A percentile compares a stretch with the other conserved stretches of the same genome.
phyloP scores from a whole-genome alignment of 2,329 filamentous ascomycete species.

The Aspergillus tubingensis region DNA sequence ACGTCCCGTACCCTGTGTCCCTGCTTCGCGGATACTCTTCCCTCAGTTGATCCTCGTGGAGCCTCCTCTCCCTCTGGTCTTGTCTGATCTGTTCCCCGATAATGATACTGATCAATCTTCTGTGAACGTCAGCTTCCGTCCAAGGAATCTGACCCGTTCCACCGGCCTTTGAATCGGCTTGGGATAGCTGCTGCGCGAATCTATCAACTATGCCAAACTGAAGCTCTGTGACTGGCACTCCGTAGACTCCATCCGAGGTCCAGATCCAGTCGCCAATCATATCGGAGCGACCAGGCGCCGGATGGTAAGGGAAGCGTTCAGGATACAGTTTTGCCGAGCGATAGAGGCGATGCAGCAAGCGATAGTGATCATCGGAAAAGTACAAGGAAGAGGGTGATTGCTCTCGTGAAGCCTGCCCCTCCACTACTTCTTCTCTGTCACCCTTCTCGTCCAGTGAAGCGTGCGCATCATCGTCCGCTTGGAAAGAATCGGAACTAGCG shows the following conservation, averaged over 20 bases:
- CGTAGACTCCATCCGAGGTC: slow-evolving; percentile 44
- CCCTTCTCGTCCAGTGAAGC: slow-evolving; percentile 4
- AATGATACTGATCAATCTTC: slow-evolving; percentile 49
- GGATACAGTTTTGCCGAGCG: slow-evolving; percentile 40
- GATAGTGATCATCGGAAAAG: slow-evolving; percentile 46
- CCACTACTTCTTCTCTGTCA: slow-evolving; percentile 15
- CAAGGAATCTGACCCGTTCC: slow-evolving; percentile 44
- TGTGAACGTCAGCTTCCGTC: slow-evolving; percentile 47
- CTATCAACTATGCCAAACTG: slow-evolving; percentile 46
- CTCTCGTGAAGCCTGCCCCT: slow-evolving; percentile 17
- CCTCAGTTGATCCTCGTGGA: slow-evolving; percentile 15
- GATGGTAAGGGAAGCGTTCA: slow-evolving; percentile 40
- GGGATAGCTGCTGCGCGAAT: slow-evolving; percentile 41
- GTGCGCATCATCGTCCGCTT: slow-evolving; percentile 15
- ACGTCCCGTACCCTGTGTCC: slow-evolving; percentile 29
- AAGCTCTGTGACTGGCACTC: slow-evolving; percentile 44
- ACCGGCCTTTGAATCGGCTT: slow-evolving; percentile 37
- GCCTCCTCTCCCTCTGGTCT: slow-evolving; percentile 38
- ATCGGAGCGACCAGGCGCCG: slow-evolving; percentile 36
- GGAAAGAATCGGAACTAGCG: slow-evolving; percentile 2
- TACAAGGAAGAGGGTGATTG: slow-evolving; percentile 38
- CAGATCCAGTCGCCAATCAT: slow-evolving; percentile 48
- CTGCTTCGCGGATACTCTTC: slow-evolving; percentile 9
- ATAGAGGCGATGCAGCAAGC: slow-evolving; percentile 42
- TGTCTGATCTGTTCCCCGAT: slow-evolving; percentile 49